Evolutionary conservation across 371 early-diverging fungal species (phyloP).

Genomic region (Lichtheimia hyalospora): DNA sequence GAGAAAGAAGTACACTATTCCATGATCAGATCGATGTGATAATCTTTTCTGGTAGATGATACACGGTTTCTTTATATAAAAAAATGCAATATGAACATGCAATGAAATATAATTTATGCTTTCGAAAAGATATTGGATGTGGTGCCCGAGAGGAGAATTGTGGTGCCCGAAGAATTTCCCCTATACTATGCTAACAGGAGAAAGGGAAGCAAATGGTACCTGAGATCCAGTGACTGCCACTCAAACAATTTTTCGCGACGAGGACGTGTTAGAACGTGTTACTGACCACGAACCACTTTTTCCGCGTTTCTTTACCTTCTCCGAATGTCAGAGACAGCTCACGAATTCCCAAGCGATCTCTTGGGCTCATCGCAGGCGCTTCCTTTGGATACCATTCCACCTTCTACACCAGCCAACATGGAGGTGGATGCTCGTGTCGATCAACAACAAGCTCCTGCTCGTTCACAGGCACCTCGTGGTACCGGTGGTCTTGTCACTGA

Average conservation of each 20-base stretch:
- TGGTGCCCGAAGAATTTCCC: too few relatives aligned
- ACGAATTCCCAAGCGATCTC: conserved; percentile 22
- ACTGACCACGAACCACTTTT: conserved; percentile 9
- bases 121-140: too few relatives aligned
- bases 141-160: too few relatives aligned
- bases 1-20: too few relatives aligned
- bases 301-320: conserved; percentile 3
- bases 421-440: conserved; percentile 33
- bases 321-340: conserved; percentile 22
- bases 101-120: too few relatives aligned
- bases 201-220: too few relatives aligned
- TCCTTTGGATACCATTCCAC: conserved; percentile 21
- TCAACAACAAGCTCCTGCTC: conserved; percentile 13
- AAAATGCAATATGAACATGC: too few relatives aligned
- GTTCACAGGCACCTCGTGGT: conserved; percentile 17
- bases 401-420: conserved; percentile 32
- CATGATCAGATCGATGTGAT: too few relatives aligned
- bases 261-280: conserved; percentile 11
- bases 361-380: conserved; percentile 22
- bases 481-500: conserved; percentile 35
- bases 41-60: too few relatives aligned
- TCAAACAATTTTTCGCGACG: conserved; percentile 15
- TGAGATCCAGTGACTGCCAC: conserved; percentile 1
- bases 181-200: too few relatives aligned
- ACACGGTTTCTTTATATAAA: too few relatives aligned